A percentile compares a stretch with the other conserved stretches of the same genome.
phyloP scores from a whole-genome alignment of 441 rosid genomes.

The Adansonia grandidieri region DNA sequence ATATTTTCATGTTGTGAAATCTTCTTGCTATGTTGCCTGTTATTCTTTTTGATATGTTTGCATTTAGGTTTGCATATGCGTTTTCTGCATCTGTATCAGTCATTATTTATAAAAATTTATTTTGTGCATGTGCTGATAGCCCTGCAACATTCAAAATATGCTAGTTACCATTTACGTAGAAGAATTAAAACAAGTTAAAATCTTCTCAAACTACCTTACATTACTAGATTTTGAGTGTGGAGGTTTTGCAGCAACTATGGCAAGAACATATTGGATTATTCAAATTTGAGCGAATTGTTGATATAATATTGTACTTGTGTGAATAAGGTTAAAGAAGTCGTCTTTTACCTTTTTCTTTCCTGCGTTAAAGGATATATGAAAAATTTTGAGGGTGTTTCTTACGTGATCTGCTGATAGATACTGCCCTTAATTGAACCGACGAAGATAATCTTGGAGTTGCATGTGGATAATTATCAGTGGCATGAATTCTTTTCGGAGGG shows the following conservation, averaged over 20 bases:
- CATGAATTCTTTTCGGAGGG: slow-evolving; percentile 89
- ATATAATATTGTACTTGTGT: slow-evolving; percentile 3
- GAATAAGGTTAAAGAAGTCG: not conserved
- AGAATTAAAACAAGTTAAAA: not conserved
- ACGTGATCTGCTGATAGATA: slow-evolving; percentile 55
- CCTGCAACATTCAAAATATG: not conserved
- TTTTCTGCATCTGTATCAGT: not conserved
- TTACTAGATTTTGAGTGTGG: not conserved
- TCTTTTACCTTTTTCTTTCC: not conserved
- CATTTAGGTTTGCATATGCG: not conserved
- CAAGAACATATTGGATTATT: slow-evolving; percentile 17
- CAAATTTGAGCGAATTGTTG: not conserved
- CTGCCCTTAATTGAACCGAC: slow-evolving; percentile 82
- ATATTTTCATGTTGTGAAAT: slow-evolving; percentile 19
- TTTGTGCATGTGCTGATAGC: slow-evolving; percentile 11
- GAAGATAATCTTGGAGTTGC: slow-evolving; percentile 71
- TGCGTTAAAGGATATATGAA: slow-evolving; percentile 6
- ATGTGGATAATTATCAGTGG: slow-evolving; percentile 69
- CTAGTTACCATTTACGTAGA: slow-evolving; percentile 4
- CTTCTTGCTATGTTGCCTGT: slow-evolving; percentile 14
- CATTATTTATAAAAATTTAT: not conserved
- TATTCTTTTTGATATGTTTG: slow-evolving; percentile 9
- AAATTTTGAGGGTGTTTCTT: slow-evolving; percentile 6
- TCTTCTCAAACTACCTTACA: slow-evolving; percentile 15
- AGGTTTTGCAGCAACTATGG: slow-evolving; percentile 10